Evolutionary conservation across 495 filamentous ascomycete genomes (phyloP).

Genomic region (Parathielavia appendiculata): DNA sequence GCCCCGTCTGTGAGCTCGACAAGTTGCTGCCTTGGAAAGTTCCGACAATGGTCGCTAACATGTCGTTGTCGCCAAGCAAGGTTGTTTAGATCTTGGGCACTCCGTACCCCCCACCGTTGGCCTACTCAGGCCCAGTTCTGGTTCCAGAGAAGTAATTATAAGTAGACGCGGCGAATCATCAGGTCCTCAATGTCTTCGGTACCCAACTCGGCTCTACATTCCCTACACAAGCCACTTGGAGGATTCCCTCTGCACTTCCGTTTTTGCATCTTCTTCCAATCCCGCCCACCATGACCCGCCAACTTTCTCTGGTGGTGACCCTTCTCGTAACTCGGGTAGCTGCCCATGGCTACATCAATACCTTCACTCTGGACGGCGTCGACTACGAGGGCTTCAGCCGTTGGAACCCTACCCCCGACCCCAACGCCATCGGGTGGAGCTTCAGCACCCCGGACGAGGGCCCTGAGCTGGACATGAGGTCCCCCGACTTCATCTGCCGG

Average conservation of each 20-base stretch:
- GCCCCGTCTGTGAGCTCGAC: neutral
- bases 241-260: neutral
- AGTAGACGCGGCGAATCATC: neutral
- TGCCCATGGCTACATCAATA: constrained; percentile 1
- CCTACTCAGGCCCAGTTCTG: no score
- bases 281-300: neutral
- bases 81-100: neutral
- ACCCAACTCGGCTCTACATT: neutral
- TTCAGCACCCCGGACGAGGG: neutral
- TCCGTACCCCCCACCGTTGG: neutral
- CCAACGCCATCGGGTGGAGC: neutral
- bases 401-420: neutral
- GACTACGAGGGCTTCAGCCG: constrained; percentile 5
- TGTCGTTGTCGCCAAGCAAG: neutral
- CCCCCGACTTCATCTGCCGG: constrained; percentile 2
- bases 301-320: neutral
- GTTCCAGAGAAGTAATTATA: neutral
- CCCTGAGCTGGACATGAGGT: neutral
- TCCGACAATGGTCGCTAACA: neutral
- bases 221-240: neutral
- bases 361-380: neutral
- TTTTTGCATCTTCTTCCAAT: neutral
- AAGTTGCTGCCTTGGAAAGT: constrained; percentile 6
- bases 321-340: neutral
- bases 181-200: neutral